Base-by-base conservation (phyloP, 768 basidiomycete genomes). In the Pleurotus salmoneostramineus region DNA sequence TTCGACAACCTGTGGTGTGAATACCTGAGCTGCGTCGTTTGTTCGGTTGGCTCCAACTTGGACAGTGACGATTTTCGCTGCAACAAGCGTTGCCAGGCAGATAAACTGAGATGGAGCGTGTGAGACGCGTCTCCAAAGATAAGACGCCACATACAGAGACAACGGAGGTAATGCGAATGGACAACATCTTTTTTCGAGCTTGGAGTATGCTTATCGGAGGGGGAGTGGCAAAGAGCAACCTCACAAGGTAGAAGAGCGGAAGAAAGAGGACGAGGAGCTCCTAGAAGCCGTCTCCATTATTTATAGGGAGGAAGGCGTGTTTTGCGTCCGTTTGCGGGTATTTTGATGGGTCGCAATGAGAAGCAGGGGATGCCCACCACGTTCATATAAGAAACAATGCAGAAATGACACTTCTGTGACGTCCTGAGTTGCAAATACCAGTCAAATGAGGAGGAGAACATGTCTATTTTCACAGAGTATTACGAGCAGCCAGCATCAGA, bases 21-120 rank as follows among this genome's bases (percentile, higher is more conserved):
- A 85, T 14, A 81, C 77, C 14, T 69, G 68, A 17, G 68, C 72
- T 3, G 74, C 71, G 57, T 83, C 73, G 52, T 63, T 65, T 6
- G 77, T 75, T 17, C 75, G 77, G 63, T 79, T 81, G 14, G 71
- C 72, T 10, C 78, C 79, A 36, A 82, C 79, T 6, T 74, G 75
- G 50, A 82, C 70, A 42, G 76, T 70, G 42, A 83, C 69, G 46
- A 66, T 67, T 65, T 75, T 72, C 5, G 81, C 79, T 45, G 63
- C 60, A 6, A 60, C 65, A 45, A 58, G 65, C 11, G 63, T 56
- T 37, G 62, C 49, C 36, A 68, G 52, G 33, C 62, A 43, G n/a
- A 64, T 36, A 52, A 65, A 36, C 49, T 64, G 32, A 1, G 5
- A 2, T 3, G 44, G 21, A 12, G 10, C n/a, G 27, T 55, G 40